Conservation (phyloP, 2,329 filamentous ascomycete genomes). For the Aspergillus phoenicis region DNA sequence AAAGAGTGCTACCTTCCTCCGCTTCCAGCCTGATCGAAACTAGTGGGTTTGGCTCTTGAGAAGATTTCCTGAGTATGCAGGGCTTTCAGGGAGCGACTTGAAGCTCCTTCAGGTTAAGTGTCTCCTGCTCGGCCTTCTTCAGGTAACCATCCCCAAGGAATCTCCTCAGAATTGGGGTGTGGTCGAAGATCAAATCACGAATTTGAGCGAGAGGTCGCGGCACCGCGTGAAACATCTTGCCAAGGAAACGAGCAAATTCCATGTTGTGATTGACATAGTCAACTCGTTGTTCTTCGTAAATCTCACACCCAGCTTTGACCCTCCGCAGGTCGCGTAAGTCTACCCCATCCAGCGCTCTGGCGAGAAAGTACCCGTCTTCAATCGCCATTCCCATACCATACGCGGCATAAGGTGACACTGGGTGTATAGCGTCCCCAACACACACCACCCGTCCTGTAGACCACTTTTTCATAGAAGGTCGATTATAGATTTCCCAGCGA, state of each 20-base stretch:
- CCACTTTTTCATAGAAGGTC: conserved; percentile 7
- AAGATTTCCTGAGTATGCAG: no score
- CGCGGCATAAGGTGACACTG: conserved; percentile 6
- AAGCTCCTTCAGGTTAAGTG: conserved; percentile 1
- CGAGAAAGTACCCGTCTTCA: conserved; percentile 9
- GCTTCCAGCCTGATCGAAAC: no score
- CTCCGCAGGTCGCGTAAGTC: neutral
- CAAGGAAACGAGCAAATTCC: conserved; percentile 1
- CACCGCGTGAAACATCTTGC: conserved; percentile 1
- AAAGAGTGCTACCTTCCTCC: no score
- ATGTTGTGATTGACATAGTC: conserved; percentile 11
- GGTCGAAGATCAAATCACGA: conserved; percentile 5
- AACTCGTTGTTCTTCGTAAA: conserved; percentile 3
- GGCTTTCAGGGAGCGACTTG: neutral
- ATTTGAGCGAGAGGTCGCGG: conserved; percentile 5
- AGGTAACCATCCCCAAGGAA: neutral
- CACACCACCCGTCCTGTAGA: conserved; percentile 1
- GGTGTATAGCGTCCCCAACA: conserved; percentile 6
- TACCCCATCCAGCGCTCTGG: neutral
- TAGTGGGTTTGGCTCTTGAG: no score
- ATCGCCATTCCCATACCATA: conserved; percentile 14
- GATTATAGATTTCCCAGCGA: conserved; percentile 8
- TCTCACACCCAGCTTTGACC: conserved; percentile 5
- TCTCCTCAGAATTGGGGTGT: conserved; percentile 3
- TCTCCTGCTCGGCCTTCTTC: conserved; percentile 2